Conservation (phyloP, 179 eudicot genomes). For the Amaranthus tricolor region DNA sequence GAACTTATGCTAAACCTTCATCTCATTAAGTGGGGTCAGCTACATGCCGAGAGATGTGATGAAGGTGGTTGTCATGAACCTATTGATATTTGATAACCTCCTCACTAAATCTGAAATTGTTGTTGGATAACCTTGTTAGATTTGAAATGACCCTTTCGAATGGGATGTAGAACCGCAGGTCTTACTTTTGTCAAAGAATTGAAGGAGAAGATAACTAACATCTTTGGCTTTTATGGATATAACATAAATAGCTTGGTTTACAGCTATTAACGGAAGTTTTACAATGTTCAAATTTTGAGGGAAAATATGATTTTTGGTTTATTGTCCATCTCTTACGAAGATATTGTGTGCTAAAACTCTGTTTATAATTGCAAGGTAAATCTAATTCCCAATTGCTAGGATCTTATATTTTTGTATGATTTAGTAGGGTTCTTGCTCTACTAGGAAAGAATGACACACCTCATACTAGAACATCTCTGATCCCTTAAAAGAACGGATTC, state of each 20-base stretch:
- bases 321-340: too few species aligned
- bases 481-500: not conserved
- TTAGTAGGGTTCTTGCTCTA: not conserved
- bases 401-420: not conserved
- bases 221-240: not conserved
- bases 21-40: too few species aligned
- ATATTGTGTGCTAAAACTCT: not conserved
- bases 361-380: not conserved
- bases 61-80: not conserved
- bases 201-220: not conserved
- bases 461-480: not conserved
- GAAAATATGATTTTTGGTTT: too few species aligned
- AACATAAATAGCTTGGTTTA: not conserved
- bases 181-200: not conserved
- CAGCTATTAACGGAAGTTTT: not conserved
- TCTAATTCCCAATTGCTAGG: not conserved
- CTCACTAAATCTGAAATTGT: too few species aligned
- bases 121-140: not conserved
- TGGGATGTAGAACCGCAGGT: not conserved
- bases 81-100: not conserved
- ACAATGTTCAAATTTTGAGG: not conserved
- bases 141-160: not conserved
- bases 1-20: too few species aligned
- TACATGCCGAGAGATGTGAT: not conserved
- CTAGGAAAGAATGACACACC: not conserved